Evolutionary conservation across 257 asterid species (phyloP), one percentile per base, ranked within the genome.

Genomic region (Sherardia arvensis): DNA sequence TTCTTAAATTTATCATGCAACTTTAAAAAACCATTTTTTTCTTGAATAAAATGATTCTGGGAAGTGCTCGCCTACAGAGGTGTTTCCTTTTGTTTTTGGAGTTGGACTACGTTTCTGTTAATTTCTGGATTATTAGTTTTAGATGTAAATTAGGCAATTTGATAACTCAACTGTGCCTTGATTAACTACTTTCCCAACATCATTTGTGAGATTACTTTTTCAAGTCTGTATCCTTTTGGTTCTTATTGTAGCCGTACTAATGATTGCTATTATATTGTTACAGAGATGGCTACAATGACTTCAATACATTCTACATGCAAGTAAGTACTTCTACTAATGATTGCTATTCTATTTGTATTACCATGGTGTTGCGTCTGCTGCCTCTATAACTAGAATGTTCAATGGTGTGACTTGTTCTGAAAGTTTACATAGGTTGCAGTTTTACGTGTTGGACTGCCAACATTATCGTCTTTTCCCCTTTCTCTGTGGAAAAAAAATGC

Each of bases 251-350:
- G 2, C 21, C 49, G 64, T 80, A 23, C 53, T 80, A 66, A 87
- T 71, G 63, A 69, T 73, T 65, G 60, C 65, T 53, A 49, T 71
- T 48, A 54, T 66, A n/a, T 85, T 73, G 76, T 60, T 76, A 87
- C 97, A 93, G 99, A 93, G 97, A 93, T 66, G 99, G 99, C 51
- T 93, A 93, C 90, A 93, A 93, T 51, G 99, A 93, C 86, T 93
- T 93, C 90, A 93, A 93, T 72, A 93, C 99, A 36, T 93, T 93
- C 81, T 93, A 93, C 78, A 85, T 93, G 94, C 99, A 93, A 80
- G 99, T 90, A 90, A 90, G 95, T 53, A 36, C 66, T 63, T n/a
- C 25, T 73, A 61, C 71, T 55, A 27, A 64, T 73, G 68, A 65
- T 25, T 76, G 53, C 61, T 62, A n/a, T 69, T 29, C 65, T 47